Evolutionary conservation across 305 asterid species (phyloP).

Genomic region (Withania somnifera): DNA sequence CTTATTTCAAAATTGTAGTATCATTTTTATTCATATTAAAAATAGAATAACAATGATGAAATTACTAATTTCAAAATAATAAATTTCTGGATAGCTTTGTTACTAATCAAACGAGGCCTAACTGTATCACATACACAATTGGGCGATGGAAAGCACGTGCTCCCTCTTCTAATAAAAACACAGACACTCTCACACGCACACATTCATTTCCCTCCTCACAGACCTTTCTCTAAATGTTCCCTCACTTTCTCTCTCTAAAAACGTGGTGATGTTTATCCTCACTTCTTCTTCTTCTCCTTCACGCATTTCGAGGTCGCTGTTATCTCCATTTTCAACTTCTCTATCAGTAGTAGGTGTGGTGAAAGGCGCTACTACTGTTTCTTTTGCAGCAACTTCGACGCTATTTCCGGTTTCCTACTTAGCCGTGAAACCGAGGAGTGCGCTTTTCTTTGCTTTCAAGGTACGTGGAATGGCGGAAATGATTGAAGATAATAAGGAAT

Average conservation of each 20-base stretch:
- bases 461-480: conserved; percentile 34
- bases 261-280: conserved; percentile 24
- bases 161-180: neutral
- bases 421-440: neutral
- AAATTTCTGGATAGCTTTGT: too few relatives aligned
- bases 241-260: neutral
- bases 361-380: conserved; percentile 15
- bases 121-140: neutral
- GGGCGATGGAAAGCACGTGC: conserved; percentile 10
- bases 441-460: conserved; percentile 29
- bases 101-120: too few relatives aligned
- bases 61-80: too few relatives aligned
- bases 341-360: conserved; percentile 5
- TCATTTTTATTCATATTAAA: too few relatives aligned
- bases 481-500: conserved; percentile 22
- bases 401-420: neutral
- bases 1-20: too few relatives aligned
- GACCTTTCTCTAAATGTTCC: neutral
- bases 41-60: too few relatives aligned
- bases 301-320: conserved; percentile 21
- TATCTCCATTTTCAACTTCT: conserved; percentile 18
- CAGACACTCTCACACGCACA: neutral
- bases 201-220: neutral
- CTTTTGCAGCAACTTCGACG: neutral
- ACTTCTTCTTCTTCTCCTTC: conserved; percentile 19